Conservation (phyloP, 495 filamentous ascomycete genomes). For the Patellaria atrata region DNA sequence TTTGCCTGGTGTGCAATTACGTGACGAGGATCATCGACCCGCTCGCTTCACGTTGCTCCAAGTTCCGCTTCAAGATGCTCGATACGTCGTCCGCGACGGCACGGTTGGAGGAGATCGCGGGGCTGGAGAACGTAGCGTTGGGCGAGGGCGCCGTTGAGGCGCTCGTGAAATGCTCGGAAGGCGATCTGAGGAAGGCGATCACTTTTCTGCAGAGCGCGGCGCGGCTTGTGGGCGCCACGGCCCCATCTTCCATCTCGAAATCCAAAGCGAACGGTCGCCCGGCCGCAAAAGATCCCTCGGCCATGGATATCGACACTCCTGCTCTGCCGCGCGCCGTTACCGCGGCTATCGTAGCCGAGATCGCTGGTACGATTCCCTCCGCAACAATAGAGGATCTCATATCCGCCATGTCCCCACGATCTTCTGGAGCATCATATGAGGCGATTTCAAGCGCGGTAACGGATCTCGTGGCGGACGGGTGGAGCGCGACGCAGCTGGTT, state of each 20-base stretch:
- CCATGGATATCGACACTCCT: conserved; percentile 34
- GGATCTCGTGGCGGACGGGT: conserved; percentile 90
- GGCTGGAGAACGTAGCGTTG: conserved; percentile 54
- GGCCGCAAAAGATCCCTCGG: conserved; percentile 31
- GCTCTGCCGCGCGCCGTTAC: conserved; percentile 44
- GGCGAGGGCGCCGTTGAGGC: conserved; percentile 69
- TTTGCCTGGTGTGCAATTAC: conserved; percentile 97
- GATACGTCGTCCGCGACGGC: conserved; percentile 67
- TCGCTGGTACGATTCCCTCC: conserved; percentile 84
- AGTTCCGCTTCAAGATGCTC: conserved; percentile 94
- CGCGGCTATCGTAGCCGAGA: conserved; percentile 72
- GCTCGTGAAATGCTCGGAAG: conserved; percentile 76
- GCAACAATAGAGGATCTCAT: conserved; percentile 52
- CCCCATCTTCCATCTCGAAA: too few species aligned
- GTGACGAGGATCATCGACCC: conserved; percentile 97
- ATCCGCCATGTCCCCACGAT: conserved; percentile 62
- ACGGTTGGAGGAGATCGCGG: conserved; percentile 66
- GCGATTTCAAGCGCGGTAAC: conserved; percentile 63
- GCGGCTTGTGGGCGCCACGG: conserved; percentile 50
- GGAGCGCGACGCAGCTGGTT: conserved; percentile 88
- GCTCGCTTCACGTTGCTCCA: conserved; percentile 79
- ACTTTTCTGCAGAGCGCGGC: conserved; percentile 91
- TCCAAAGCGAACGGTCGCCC: conserved; percentile 29
- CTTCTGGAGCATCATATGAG: conserved; percentile 45
- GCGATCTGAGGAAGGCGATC: conserved; percentile 88